Conservation (phyloP, 202 grass and related monocot genomes). For the Musa balbisiana region DNA sequence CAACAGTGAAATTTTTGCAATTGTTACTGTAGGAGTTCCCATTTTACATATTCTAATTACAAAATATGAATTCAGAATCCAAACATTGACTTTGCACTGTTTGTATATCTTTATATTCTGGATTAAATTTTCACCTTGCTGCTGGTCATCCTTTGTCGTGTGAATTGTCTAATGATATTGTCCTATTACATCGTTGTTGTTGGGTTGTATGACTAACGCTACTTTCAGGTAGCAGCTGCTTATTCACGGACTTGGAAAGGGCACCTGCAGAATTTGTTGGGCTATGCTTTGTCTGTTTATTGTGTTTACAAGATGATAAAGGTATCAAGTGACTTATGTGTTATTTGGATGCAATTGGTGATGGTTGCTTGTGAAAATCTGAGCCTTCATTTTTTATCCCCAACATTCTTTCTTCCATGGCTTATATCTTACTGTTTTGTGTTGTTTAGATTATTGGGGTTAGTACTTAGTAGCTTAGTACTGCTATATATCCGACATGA, state of each 20-base stretch:
- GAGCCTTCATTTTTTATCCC: neutral
- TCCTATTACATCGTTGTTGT: neutral
- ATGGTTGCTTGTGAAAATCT: neutral
- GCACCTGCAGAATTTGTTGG: constrained; percentile 96
- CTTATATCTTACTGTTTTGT: neutral
- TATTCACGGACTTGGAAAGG: constrained; percentile 97
- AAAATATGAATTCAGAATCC: no score
- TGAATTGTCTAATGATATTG: neutral
- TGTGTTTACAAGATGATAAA: constrained; percentile 99
- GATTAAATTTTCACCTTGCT: no score
- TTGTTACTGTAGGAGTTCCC: no score
- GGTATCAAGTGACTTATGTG: constrained; percentile 31
- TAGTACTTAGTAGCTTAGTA: no score
- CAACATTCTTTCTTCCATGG: neutral
- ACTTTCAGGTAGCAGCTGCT: constrained; percentile 66
- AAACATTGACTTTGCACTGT: no score
- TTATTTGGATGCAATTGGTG: neutral
- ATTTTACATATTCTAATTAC: no score
- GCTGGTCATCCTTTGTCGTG: no score
- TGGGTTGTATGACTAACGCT: neutral
- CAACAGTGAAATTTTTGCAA: no score
- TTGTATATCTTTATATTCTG: no score
- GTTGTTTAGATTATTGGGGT: neutral
- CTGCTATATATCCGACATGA: no score
- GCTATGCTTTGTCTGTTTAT: constrained; percentile 91